Conservation (phyloP, 768 basidiomycete species). For the Russula griseocarnosa region DNA sequence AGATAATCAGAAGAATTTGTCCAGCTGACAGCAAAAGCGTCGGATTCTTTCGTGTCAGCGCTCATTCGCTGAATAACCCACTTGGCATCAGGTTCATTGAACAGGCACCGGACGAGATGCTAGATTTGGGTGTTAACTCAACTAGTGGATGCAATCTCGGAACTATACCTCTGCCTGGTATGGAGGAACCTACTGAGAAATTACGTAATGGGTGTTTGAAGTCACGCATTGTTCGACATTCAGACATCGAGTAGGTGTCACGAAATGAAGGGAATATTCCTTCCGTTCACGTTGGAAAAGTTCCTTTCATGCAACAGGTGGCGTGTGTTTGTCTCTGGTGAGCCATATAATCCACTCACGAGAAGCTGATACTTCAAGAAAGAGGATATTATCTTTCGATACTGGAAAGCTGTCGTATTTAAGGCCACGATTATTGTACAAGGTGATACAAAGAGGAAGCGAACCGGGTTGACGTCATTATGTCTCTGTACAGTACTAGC, state of each 20-base stretch:
- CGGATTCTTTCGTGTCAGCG: no score
- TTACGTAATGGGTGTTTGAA: background rate
- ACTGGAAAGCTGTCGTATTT: background rate
- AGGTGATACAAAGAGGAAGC: background rate
- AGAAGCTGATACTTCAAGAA: background rate
- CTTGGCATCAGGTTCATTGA: background rate
- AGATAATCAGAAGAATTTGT: no score
- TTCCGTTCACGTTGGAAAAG: background rate
- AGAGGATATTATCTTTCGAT: background rate
- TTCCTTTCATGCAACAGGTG: background rate
- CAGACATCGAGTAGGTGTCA: background rate
- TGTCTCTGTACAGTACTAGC: slow-evolving; percentile 2
- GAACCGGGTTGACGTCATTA: background rate
- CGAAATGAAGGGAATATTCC: background rate
- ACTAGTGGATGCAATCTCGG: background rate
- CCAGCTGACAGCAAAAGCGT: no score
- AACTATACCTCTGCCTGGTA: background rate
- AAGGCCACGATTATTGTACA: background rate
- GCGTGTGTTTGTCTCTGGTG: background rate
- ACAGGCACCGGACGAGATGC: background rate
- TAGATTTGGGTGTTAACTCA: background rate
- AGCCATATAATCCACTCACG: background rate
- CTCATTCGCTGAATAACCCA: no score
- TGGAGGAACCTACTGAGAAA: background rate
- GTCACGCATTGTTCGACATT: background rate